Percentiles rank a stretch among this genome's conserved stretches.
phyloP scores from a whole-genome alignment of 345 rosid species.

The Syzygium grande region DNA sequence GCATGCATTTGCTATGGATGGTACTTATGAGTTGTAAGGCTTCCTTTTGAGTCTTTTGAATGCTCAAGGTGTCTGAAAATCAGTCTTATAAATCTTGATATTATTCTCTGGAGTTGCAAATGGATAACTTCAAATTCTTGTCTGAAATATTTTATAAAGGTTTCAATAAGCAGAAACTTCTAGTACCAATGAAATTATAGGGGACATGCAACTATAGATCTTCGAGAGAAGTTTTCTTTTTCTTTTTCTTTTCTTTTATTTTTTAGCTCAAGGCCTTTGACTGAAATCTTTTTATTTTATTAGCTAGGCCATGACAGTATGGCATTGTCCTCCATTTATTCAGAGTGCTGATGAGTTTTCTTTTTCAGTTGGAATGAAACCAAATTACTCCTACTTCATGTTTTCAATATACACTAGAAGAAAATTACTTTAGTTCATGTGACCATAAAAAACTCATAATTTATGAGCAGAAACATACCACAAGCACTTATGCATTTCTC shows the following conservation, averaged over 20 bases:
- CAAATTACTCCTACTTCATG: neutral
- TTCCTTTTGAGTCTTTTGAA: neutral
- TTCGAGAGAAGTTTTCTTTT: neutral
- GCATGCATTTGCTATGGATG: neutral
- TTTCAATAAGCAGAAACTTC: neutral
- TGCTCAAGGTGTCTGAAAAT: neutral
- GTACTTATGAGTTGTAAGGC: neutral
- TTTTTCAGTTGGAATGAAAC: neutral
- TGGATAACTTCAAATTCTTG: neutral
- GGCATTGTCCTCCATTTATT: neutral
- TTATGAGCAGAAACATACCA: neutral
- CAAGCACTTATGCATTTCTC: neutral
- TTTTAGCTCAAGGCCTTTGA: neutral
- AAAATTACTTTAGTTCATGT: neutral
- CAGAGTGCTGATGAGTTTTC: neutral
- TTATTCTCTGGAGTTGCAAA: neutral
- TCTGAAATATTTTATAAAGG: neutral
- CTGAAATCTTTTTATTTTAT: neutral
- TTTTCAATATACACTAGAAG: neutral
- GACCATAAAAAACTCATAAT: neutral
- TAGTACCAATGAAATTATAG: neutral
- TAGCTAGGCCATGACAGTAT: neutral
- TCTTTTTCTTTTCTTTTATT: no score
- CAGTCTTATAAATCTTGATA: neutral
- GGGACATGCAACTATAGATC: neutral